Evolutionary conservation across 495 filamentous ascomycete genomes (phyloP).

Genomic region (Aspergillus carlsbadensis): DNA sequence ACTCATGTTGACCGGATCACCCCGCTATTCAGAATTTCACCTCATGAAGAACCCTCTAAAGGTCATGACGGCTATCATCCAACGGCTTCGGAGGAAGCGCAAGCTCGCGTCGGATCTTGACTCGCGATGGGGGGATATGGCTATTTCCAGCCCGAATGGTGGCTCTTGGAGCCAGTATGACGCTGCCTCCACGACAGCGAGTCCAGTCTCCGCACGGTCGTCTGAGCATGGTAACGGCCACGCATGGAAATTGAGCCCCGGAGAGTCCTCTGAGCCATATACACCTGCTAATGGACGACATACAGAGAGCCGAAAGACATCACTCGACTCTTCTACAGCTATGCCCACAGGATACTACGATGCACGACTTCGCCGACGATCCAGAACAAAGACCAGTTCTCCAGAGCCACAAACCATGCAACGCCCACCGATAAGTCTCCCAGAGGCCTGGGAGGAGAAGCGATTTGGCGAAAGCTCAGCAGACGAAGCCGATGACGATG

Average conservation of each 20-base stretch:
- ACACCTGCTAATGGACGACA: background rate
- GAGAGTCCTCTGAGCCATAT: background rate
- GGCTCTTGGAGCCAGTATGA: constrained; percentile 46
- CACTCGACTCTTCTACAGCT: constrained; percentile 13
- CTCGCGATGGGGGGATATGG: constrained; percentile 43
- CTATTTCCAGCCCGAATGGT: constrained; percentile 41
- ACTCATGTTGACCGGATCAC: constrained; percentile 16
- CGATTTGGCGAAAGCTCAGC: constrained; percentile 10
- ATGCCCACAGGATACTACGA: constrained; percentile 44
- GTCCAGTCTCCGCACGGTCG: constrained; percentile 12
- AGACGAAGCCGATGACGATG: constrained; percentile 28
- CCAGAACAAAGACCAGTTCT: constrained; percentile 8
- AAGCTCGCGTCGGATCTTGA: constrained; percentile 42
- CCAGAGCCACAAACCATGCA: background rate
- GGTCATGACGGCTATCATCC: constrained; percentile 37
- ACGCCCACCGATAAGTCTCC: background rate
- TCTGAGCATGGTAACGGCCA: constrained; percentile 9
- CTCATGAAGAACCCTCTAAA: constrained; percentile 29
- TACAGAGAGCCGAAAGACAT: constrained; percentile 4
- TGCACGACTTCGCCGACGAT: constrained; percentile 29
- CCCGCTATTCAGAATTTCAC: constrained; percentile 7
- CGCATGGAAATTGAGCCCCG: constrained; percentile 10
- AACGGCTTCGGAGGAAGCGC: constrained; percentile 39
- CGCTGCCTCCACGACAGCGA: constrained; percentile 14
- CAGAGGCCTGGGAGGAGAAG: constrained; percentile 9